Evolutionary conservation across 495 filamentous ascomycete species (phyloP), one percentile per base, ranked within the genome.

Genomic region (Xylaria scruposa): DNA sequence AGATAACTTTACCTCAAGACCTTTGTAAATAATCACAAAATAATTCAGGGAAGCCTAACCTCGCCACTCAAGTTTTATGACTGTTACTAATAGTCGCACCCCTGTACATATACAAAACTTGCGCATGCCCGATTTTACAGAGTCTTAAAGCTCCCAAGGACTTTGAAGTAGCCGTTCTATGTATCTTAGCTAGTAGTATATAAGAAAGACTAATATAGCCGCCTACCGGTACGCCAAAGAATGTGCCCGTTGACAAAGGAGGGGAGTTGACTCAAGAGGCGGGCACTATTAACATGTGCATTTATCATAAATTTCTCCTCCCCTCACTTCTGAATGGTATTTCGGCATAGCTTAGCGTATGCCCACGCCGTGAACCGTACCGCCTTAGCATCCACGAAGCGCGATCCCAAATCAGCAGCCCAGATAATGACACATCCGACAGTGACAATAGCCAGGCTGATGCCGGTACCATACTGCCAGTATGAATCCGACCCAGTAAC

Each of bases 301-400:
- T 10, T 17, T 42, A 10, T 19, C 9, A 21, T n/a, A 24, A 0
- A n/a, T 24, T 6, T 10, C 5, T 19, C 44, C 15, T 38, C 44
- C 0, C 26, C 36, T 64, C 24, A 56, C 4, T 21, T 62, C 46
- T 56, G 31, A 29, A 53, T 12, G 0, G 13, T 33, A 19, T 21
- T 21, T 24, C 26, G 65, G 49, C 69, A 72, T 3, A 72, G 21
- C 15, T 33, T 67, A 8, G 31, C 44, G 26, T 72, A 72, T 13
- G 29, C 63, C 70, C 70, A 72, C 13, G 38, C 70, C n/a, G 54
- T 60, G 54, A 72, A 72, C 36, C 49, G 42, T 12, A 72, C 70
- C 29, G 40, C 64, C 38, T 72, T 72, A 0, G 33, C 70, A 62
- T 72, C 70, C 29, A 72, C 70, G n/a, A 67, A 72, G 21, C 70